Evolutionary conservation across 768 basidiomycete species (phyloP), one percentile per base, ranked within the genome.

Genomic region (Amanita muscaria): DNA sequence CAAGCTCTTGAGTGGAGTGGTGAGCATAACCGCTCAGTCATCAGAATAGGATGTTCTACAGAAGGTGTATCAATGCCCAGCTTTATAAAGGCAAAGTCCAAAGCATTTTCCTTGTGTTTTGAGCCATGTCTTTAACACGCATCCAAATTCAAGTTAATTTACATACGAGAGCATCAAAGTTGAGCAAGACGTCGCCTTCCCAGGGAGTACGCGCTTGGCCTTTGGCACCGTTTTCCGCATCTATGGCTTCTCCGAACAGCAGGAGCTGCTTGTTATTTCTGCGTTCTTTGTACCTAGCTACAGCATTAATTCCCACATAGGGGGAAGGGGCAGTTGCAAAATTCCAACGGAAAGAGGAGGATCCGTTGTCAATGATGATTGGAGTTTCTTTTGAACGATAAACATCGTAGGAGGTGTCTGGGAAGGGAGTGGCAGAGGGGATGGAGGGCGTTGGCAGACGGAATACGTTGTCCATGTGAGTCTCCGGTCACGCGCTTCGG

Each of bases 131-230:
- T 23, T n/a, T 6, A 16, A 24, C 33, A 18, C 19, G 5, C 22
- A 23, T 21, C 29, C 21, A 25, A 34, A 4, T 7, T 12, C 45
- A 44, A 42, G 4, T 35, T 29, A 5, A 24, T 42, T 36, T 27
- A 72, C 88, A 65, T 65, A 97, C 94, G 73, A 98, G 68, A 19
- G 89, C 83, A 64, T 98, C 96, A 53, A 85, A 88, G 62, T 91
- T 92, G 53, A 90, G 72, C 37, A 97, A 61, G 16, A 96, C 79
- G 57, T 98, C 96, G 6, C 90, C 92, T 59, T 99, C 96, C 83
- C 88, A 98, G 43, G 94, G 83, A 0, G 79, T 80, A 55, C 78
- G 81, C 5, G 80, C 73, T 58, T 88, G 87, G 2, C 79, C 75
- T 53, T 83, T 76, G 47, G 88, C 83, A 9, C 81, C 85, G 31